Evolutionary conservation across 306 rosid genomes (phyloP), one percentile per base, ranked within the genome.

Genomic region (Cicer yamashitae): DNA sequence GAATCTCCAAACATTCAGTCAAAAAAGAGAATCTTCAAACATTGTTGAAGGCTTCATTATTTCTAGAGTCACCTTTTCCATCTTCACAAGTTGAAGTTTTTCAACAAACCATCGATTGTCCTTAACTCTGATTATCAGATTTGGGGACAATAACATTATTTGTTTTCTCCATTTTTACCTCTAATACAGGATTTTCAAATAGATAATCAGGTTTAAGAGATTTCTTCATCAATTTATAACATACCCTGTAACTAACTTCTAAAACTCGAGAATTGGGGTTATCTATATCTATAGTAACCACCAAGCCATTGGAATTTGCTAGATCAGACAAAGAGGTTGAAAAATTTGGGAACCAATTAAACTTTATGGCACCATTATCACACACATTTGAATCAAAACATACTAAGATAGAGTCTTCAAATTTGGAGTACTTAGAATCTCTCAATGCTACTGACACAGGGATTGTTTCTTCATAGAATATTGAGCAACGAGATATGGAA

Each of bases 311-410:
- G 0, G 65, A 59, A 59, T 59, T 59, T 11, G 8, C 65, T 25
- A 59, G 41, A 59, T 59, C 65, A 30, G 6, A 25, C 40, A 59
- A 59, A 25, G 40, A 10, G 1, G 9, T 12, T 59, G 65, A 59
- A 30, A 59, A 59, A 10, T 30, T 59, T 0, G 65, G 65, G 3
- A 59, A 59, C 41, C 65, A 59, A 59, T 59, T 59, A 59, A 59
- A 59, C 41, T 59, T 59, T 10, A 30, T 2, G 1, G 7, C 8
- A 22, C 8, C 4, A 1, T 5, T 1, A 41, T 0, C 0, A 1
- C 7, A 0, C 10, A 22, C 8, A 22, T 6, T 0, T 57, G 63
- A 10, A 9, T 5, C 38, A 57, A 57, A 22, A 57, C n/a, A 0
- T 11, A 59, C 43, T 0, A 59, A 11, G 40, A 59, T 25, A 59